Conservation (phyloP, 1,284 basidiomycete genomes). For the Heterobasidion annosum region DNA sequence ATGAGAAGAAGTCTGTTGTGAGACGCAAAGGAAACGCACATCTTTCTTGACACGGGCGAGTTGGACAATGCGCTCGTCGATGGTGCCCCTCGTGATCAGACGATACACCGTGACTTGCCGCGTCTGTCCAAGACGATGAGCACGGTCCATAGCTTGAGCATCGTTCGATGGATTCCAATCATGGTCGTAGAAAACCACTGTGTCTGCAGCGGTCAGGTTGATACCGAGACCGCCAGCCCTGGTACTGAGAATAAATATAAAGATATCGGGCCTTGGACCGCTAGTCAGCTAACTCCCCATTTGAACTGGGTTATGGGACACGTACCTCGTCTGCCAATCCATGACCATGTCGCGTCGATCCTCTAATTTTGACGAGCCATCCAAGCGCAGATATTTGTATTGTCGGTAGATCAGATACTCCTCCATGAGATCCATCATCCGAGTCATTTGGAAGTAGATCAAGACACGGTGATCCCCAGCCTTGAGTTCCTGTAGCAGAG, state of each 20-base stretch:
- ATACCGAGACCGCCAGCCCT: constrained; percentile 97
- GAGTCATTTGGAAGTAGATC: constrained; percentile 99
- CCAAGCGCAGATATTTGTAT: constrained; percentile 94
- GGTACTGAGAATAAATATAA: constrained; percentile 93
- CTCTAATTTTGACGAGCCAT: constrained; percentile 93
- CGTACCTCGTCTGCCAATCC: constrained; percentile 96
- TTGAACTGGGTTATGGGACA: constrained; percentile 5
- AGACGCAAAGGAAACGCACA: constrained; percentile 35
- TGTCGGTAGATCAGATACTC: constrained; percentile 98
- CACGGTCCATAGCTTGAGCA: constrained; percentile 99
- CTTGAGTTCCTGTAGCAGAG: constrained; percentile 88
- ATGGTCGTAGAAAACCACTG: constrained; percentile 97
- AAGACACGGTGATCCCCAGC: constrained; percentile 90
- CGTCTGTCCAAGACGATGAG: constrained; percentile 97
- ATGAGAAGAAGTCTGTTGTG: background rate
- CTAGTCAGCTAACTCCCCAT: constrained; percentile 5
- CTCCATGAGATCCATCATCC: constrained; percentile 99
- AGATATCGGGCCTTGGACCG: constrained; percentile 75
- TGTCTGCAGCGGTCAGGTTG: constrained; percentile 96
- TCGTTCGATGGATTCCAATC: constrained; percentile 99
- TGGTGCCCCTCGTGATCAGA: constrained; percentile 93
- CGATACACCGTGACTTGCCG: constrained; percentile 99
- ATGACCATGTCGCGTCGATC: constrained; percentile 99
- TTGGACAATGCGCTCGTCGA: constrained; percentile 97
- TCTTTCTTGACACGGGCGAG: constrained; percentile 94